A percentile compares a stretch with the other conserved stretches of the same genome.
These are phyloP conservation scores for Alternaria longipes DNA, from an alignment of 2,329 filamentous ascomycete species.

Conservation along the genomic window DNA sequence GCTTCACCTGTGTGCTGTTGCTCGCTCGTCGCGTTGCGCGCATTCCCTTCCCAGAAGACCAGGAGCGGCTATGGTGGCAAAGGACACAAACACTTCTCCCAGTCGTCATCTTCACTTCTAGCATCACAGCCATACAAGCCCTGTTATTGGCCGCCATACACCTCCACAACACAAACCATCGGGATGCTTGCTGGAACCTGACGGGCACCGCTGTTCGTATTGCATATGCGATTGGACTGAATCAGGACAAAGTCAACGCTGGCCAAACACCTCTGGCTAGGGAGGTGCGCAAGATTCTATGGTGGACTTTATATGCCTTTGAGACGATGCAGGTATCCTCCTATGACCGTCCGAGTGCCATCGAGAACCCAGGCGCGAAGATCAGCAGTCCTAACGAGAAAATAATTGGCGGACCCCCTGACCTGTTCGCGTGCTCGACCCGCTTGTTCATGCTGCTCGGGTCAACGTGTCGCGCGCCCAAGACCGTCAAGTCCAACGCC, in stretches of 20 bases:
- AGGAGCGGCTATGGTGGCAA: slow-evolving; percentile 55
- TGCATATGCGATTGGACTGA: slow-evolving; percentile 56
- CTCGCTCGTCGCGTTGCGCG: slow-evolving; percentile 50
- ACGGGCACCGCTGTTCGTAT: slow-evolving; percentile 56
- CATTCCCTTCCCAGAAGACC: slow-evolving; percentile 47
- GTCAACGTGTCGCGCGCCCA: slow-evolving; percentile 51
- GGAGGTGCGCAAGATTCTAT: slow-evolving; percentile 61
- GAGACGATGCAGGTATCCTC: slow-evolving; percentile 59
- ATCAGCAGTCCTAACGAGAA: slow-evolving; percentile 50
- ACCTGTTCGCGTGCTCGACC: slow-evolving; percentile 53
- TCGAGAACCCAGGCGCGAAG: slow-evolving; percentile 49
- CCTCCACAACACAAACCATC: slow-evolving; percentile 58
- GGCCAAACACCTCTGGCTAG: slow-evolving; percentile 47
- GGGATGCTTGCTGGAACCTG: slow-evolving; percentile 57
- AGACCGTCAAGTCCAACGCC: slow-evolving; percentile 38
- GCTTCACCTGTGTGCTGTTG: slow-evolving; percentile 54
- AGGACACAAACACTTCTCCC: slow-evolving; percentile 54
- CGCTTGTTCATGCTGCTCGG: slow-evolving; percentile 50
- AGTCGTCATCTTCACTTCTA: slow-evolving; percentile 56
- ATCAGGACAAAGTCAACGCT: slow-evolving; percentile 53
- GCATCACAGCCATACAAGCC: slow-evolving; percentile 54
- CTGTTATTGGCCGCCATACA: slow-evolving; percentile 55
- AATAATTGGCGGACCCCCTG: slow-evolving; percentile 49
- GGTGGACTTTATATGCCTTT: slow-evolving; percentile 62
- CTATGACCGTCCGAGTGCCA: slow-evolving; percentile 57